Conservation (phyloP, 2,329 filamentous ascomycete species). For the Pseudogymnoascus destructans region DNA sequence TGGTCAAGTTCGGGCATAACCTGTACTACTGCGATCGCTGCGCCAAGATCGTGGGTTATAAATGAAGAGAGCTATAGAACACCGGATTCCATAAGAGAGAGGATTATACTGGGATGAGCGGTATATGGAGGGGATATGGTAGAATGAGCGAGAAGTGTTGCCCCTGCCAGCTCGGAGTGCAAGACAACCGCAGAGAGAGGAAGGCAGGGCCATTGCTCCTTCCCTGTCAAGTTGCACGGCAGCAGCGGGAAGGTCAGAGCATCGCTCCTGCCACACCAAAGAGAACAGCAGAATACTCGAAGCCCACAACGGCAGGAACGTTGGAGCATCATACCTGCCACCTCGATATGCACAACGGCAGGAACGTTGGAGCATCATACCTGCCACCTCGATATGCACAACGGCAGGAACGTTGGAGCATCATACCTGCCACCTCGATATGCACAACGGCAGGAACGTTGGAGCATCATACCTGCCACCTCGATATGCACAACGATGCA, state of each 20-base stretch:
- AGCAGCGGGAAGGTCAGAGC: neutral
- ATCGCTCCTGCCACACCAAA: neutral
- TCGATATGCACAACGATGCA: neutral
- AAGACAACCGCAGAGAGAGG: neutral
- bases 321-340: neutral
- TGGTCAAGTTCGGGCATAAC: slow-evolving; percentile 52
- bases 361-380: neutral
- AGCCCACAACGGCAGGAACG: neutral
- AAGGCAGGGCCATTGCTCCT: neutral
- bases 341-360: neutral
- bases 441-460: neutral
- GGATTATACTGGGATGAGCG: neutral
- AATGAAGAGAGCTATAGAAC: slow-evolving; percentile 29
- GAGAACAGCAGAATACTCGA: neutral
- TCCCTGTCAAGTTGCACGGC: neutral
- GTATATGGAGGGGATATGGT: neutral
- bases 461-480: neutral
- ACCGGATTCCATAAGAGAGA: neutral
- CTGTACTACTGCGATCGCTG: slow-evolving; percentile 55
- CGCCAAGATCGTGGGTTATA: slow-evolving; percentile 50
- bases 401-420: neutral
- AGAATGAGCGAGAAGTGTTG: neutral
- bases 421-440: neutral
- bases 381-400: neutral
- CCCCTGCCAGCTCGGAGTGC: neutral